These are phyloP conservation scores for Rhodotorula paludigena DNA, from an alignment of 768 basidiomycete genomes.

Conservation along the genomic window DNA sequence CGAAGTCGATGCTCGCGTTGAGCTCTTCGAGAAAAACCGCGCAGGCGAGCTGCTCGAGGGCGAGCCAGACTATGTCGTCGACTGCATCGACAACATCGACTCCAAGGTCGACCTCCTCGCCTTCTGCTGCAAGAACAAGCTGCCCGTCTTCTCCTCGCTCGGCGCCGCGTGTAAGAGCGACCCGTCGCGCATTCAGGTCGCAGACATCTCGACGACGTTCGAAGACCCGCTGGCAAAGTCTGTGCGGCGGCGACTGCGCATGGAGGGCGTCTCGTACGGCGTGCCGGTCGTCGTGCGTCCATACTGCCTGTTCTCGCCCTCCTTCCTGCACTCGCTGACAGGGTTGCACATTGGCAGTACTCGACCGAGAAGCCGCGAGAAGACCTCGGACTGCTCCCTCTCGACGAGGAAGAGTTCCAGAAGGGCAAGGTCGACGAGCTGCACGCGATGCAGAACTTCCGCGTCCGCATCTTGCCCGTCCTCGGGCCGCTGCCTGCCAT, in stretches of 20 bases:
- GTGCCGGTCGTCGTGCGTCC: constrained; percentile 49
- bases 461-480: constrained; percentile 88
- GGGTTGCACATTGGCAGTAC: constrained; percentile 62
- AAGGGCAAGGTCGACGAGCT: constrained; percentile 86
- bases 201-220: constrained; percentile 81
- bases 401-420: constrained; percentile 85
- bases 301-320: not conserved
- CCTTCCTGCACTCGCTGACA: too few species aligned
- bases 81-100: constrained; percentile 95
- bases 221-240: constrained; percentile 93
- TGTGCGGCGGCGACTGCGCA: constrained; percentile 62
- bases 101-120: constrained; percentile 92
- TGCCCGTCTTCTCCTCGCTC: constrained; percentile 96
- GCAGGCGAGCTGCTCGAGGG: constrained; percentile 69
- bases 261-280: constrained; percentile 47
- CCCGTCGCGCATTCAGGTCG: constrained; percentile 87
- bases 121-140: constrained; percentile 70
- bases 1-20: constrained; percentile 73
- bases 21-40: constrained; percentile 74
- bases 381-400: constrained; percentile 78
- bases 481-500: constrained; percentile 55
- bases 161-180: constrained; percentile 92
- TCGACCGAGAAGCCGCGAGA: constrained; percentile 70
- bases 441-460: constrained; percentile 82
- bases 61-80: constrained; percentile 87